Evolutionary conservation across 495 filamentous ascomycete species (phyloP).

Genomic region (Podospora anserina): DNA sequence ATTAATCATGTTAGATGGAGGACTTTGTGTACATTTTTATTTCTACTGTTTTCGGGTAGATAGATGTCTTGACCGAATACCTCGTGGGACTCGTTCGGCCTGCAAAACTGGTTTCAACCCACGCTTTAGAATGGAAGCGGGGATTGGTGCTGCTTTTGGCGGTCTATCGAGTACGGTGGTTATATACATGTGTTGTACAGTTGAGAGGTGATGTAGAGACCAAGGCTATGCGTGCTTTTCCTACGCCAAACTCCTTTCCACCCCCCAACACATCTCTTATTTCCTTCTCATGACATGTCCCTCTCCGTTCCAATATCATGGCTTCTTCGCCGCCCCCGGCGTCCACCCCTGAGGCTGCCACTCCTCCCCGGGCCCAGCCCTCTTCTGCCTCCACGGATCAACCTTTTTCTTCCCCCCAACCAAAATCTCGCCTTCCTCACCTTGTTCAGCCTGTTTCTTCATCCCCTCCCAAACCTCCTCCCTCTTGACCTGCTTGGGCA

Average conservation of each 20-base stretch:
- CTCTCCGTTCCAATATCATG: not conserved
- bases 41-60: not conserved
- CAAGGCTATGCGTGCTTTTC: not conserved
- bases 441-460: constrained; percentile 23
- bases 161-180: not conserved
- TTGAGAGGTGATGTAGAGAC: not conserved
- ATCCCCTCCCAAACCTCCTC: constrained; percentile 28
- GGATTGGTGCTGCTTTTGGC: not conserved
- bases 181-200: not conserved
- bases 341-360: constrained; percentile 79
- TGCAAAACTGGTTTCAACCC: not conserved
- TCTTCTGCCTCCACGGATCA: constrained; percentile 59
- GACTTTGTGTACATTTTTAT: not conserved
- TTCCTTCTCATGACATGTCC: not conserved
- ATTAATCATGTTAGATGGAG: not conserved
- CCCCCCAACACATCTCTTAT: too few species aligned
- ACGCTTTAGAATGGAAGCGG: not conserved
- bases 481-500: constrained; percentile 1
- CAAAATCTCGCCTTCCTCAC: constrained; percentile 13
- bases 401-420: constrained; percentile 24
- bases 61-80: not conserved
- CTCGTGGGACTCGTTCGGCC: not conserved
- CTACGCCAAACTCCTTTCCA: not conserved
- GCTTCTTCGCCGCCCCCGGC: constrained; percentile 43
- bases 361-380: constrained; percentile 57